Evolutionary conservation across 2,329 filamentous ascomycete species (phyloP).

Genomic region (Fusarium circinatum): DNA sequence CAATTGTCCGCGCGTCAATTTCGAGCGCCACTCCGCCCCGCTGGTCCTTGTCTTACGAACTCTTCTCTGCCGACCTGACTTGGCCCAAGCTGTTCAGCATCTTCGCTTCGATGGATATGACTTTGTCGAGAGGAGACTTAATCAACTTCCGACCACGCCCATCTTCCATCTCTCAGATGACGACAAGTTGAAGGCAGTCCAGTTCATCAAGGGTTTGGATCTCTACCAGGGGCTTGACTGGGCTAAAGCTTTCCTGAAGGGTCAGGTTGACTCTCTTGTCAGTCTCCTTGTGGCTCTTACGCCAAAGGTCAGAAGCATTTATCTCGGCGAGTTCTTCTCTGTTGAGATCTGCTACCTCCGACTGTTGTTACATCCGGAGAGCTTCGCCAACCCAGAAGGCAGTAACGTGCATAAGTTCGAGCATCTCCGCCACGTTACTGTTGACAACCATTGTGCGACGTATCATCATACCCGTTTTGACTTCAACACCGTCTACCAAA

Average conservation of each 20-base stretch:
- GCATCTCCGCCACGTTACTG: not conserved
- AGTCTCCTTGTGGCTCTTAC: not conserved
- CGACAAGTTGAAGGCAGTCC: not conserved
- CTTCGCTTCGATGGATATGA: not conserved
- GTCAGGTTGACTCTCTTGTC: not conserved
- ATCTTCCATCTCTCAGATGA: not conserved
- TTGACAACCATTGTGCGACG: not conserved
- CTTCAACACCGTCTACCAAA: not conserved
- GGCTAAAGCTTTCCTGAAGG: not conserved
- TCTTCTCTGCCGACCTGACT: not conserved
- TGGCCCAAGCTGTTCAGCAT: not conserved
- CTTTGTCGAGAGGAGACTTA: not conserved
- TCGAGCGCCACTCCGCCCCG: not conserved
- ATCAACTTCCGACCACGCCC: not conserved
- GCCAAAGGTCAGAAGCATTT: not conserved
- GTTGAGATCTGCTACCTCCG: not conserved
- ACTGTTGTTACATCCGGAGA: not conserved
- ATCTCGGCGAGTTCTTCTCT: not conserved
- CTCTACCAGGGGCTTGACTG: not conserved
- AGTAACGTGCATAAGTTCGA: not conserved
- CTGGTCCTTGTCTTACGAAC: not conserved
- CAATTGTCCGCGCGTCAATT: not conserved
- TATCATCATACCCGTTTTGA: not conserved
- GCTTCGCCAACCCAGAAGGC: rapidly evolving
- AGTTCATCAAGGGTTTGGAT: not conserved